Base-by-base conservation (phyloP, 139 green algal species). In the Tetradesmus obliquus region DNA sequence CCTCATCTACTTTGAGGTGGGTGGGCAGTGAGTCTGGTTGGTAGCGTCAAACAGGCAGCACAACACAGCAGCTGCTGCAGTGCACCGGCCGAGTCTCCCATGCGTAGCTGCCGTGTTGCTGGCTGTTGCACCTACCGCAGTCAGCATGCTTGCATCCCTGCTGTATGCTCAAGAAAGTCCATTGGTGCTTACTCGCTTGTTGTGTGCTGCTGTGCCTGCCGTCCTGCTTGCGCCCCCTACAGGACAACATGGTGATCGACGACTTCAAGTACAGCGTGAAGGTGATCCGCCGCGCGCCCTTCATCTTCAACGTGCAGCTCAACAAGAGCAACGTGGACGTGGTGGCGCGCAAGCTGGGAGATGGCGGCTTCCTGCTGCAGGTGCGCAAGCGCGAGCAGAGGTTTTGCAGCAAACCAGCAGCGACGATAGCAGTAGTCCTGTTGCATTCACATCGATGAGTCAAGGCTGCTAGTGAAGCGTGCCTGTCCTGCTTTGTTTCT, bases 331-430 rank as follows among this genome's bases (percentile, higher is more conserved):
- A 93, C 32, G 96, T 98, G 55, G 98, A 99, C 13, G 96, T 97
- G 45, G 94, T 96, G 51, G 96, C 95, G 54, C 96, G 98, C 83
- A 97, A 96, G 76, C 97, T 99, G 79, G 96, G 96, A 24, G 98
- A 99, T 92, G 98, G 98, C 0, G 98, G 98, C 7, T 95, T 98
- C 85, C 96, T 99, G 15, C 88, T 99, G 86, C 97, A 98, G 95
- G 95, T 96, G 90, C 7, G 94, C 24, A 32, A 22, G n/a, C 53
- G 5, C 13, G 69, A 60, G 83, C 45, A 10, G 55, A 3, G 51
- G 0, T 22, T 72, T 45, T 24, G 54, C 82, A 71, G 82, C 1
- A 24, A 87, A 3, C 20, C 45, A 55, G 13, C 12, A 86, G 53
- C 20, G 32, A 51, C 81, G 32, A 82, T 4, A 4, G 60, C 60